Base-by-base conservation (phyloP, 129 eudicot species). In the Sambucus nigra region DNA sequence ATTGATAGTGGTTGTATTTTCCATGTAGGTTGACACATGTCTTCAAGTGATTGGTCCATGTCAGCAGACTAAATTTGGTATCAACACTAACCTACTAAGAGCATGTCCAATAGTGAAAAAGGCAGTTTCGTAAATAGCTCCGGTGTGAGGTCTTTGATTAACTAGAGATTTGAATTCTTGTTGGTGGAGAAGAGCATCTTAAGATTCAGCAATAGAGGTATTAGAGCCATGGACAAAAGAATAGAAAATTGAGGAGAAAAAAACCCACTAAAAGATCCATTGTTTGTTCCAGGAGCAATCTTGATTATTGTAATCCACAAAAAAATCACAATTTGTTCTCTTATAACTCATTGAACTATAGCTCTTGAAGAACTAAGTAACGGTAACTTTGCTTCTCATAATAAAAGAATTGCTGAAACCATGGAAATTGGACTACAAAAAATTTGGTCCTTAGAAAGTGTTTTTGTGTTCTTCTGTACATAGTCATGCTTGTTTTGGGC, bases 111-210 rank as follows among this genome's bases (percentile, higher is more conserved):
- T n/a, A n/a, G n/a, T n/a, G n/a, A n/a, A n/a, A n/a, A n/a, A n/a
- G n/a, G 38, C 65, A 33, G 80, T 73, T 16, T 68, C 55, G 47
- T 74, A 75, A 10, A 78, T 67, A 2, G 77, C 71, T 15, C 93
- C 93, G 0, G 86, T 82, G 50, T 69, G 81, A 15, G 79, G 81
- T 6, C 57, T 68, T 7, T 38, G 68, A 33, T 63, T 77, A 18
- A 69, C 61, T 61, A 78, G 59, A 32, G 72, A 51, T 46, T 40
- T 49, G 29, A 75, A 58, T 32, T 65, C 72, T 54, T 63, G 69
- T 12, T 69, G 57, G 11, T 64, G 76, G 61, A 75, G 76, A 55
- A 69, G 32, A 5, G 17, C 64, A 40, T 75, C 80, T 48, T 64
- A 28, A 27, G 75, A 60, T 51, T 68, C 64, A 42, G 18, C 14